Base-by-base conservation (phyloP, 345 rosid genomes). In the Pelargonium nanum region DNA sequence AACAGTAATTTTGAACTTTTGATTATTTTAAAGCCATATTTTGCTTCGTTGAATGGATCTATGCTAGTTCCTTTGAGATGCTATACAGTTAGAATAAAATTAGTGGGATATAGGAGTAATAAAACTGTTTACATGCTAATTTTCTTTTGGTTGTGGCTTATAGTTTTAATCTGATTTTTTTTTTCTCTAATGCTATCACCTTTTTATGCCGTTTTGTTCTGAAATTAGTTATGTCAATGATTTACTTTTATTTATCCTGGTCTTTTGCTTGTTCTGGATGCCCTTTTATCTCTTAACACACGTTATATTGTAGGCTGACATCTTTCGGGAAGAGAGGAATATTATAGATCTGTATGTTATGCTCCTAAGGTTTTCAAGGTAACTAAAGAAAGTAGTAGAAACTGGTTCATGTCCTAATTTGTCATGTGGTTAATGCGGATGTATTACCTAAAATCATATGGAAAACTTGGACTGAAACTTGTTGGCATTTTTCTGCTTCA, bases 331-430 rank as follows among this genome's bases (percentile, higher is more conserved):
- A 56, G 99, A 93, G 89, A 87, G 77, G 69, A 93, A 93, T 70
- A 60, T 87, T 8, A 77, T 87, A 61, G 99, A 93, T 80, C 78
- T 93, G 56, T 93, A 93, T 34, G 74, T 89, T 67, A 83, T 93
- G 99, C 97, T 93, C 64, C 74, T 93, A 51, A 85, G 97, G 68
- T 93, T 81, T 83, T 93, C 99, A 63, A 86, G 97, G 99, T 85
- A 75, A 77, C 77, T 32, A 55, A 55, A 32, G 28, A 6, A 22
- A 44, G 28, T 20, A 51, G 57, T 13, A 19, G n/a, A 34, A 9
- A 34, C 50, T 17, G 16, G 2, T 5, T 25, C 22, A 54, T 63
- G 23, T 55, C 10, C 26, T n/a, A 5, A 22, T 21, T 59, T 8
- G 17, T 32, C 48, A 6, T 28, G 1, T 32, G 21, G 24, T 26